A percentile compares a stretch with the other conserved stretches of the same genome.
Evolutionary conservation across 2,329 filamentous ascomycete species (phyloP).

Genomic region (Fusarium austroafricanum): DNA sequence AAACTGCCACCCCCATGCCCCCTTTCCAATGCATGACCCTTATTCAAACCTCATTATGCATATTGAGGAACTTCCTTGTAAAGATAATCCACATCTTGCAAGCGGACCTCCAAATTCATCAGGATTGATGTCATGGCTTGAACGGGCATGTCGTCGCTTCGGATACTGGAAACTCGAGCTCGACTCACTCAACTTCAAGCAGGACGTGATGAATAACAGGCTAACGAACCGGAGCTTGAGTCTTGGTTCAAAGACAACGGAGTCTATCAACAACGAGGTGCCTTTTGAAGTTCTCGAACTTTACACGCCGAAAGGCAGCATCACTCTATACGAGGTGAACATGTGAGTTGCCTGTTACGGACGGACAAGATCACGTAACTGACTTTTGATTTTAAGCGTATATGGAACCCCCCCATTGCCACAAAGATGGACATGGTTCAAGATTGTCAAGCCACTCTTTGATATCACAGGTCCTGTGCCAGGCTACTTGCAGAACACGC

Average conservation of each 20-base stretch:
- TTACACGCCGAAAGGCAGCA: slow-evolving; percentile 22
- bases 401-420: background rate
- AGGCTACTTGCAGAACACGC: slow-evolving; percentile 11
- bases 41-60: slow-evolving; percentile 10
- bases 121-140: slow-evolving; percentile 28
- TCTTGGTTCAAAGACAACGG: background rate
- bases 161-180: slow-evolving; percentile 43
- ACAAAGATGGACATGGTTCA: slow-evolving; percentile 43
- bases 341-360: slow-evolving; percentile 24
- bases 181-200: slow-evolving; percentile 38
- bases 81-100: background rate
- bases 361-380: background rate
- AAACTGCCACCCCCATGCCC: slow-evolving; percentile 22
- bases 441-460: slow-evolving; percentile 38
- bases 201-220: slow-evolving; percentile 1
- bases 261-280: background rate
- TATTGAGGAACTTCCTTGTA: background rate
- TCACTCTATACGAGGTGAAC: slow-evolving; percentile 38
- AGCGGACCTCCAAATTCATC: background rate
- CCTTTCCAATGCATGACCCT: background rate
- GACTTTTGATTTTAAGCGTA: background rate
- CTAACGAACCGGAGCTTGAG: background rate
- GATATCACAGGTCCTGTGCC: slow-evolving; percentile 4
- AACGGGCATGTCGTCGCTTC: slow-evolving; percentile 26
- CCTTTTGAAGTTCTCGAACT: slow-evolving; percentile 9